Evolutionary conservation across 345 rosid species (phyloP), one percentile per base, ranked within the genome.

Genomic region (Brassica cretica): DNA sequence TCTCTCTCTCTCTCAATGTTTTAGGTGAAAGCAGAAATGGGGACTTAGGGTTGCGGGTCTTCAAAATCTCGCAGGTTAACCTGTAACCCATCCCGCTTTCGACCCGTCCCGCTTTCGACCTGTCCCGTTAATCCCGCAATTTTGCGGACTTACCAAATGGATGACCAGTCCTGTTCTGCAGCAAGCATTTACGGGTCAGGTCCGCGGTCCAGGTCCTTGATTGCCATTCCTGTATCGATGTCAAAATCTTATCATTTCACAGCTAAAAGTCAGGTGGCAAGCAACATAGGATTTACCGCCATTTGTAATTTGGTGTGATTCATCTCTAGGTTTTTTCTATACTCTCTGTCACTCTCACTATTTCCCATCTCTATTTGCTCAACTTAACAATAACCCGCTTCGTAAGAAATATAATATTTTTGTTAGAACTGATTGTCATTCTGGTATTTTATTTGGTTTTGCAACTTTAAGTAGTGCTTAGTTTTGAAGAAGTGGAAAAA

Each of bases 261-360:
- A 78, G 86, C 86, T 71, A 82, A 70, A 44, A 75, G 58, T 83
- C 89, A 90, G 91, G 86, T 90, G 94, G 90, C 86, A 70, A 86
- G 92, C 90, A 85, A 74, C 97, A 87, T 92, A 76, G 96, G 87
- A 82, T 73, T 88, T 78, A 90, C 87, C 91, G 88, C 96, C 92
- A 86, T 87, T 82, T 82, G 88, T 83, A 82, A 87, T 71, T 84
- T 65, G 58, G 82, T 66, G 65, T 74, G 88, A 88, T 85, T 77
- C 86, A 79, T 80, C 86, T 87, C 90, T 84, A 90, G 84, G 86
- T 71, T 81, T 85, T 78, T 82, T 74, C 82, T 81, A 84, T 76
- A 53, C 80, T 86, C 44, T 69, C 70, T 83, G 86, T 84, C 65
- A 72, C 72, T 61, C 70, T 64, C 70, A 75, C 6, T 75, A 49